These are phyloP conservation scores for Pichia sp. DNA, from an alignment of 1,139 yeast species.

Conservation along the genomic window DNA sequence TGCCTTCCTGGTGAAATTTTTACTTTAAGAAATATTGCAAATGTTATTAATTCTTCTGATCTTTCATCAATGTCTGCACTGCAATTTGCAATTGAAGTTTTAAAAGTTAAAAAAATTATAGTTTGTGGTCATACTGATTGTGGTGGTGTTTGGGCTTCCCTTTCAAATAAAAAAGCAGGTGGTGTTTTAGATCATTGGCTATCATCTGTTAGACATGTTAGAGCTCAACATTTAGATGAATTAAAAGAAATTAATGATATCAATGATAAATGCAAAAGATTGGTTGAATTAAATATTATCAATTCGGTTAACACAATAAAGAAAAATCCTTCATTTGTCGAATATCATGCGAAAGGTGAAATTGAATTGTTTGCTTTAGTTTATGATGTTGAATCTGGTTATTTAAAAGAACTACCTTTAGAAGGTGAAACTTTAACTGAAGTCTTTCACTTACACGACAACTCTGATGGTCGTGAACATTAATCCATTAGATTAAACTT, in stretches of 20 bases:
- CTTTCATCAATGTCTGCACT: conserved; percentile 74
- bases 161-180: conserved; percentile 62
- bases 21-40: conserved; percentile 91
- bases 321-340: conserved; percentile 69
- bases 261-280: conserved; percentile 52
- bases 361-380: conserved; percentile 84
- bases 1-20: conserved; percentile 89
- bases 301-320: conserved; percentile 51
- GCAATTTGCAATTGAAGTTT: conserved; percentile 84
- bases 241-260: conserved; percentile 47
- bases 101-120: conserved; percentile 75
- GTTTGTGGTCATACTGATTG: conserved; percentile 98
- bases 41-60: conserved; percentile 68
- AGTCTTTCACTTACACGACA: conserved; percentile 6
- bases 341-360: conserved; percentile 65
- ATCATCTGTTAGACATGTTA: conserved; percentile 63
- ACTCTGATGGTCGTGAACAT: background rate
- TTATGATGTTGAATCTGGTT: conserved; percentile 80
- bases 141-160: conserved; percentile 90
- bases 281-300: conserved; percentile 76
- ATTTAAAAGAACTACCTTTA: conserved; percentile 47
- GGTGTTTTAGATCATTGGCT: conserved; percentile 79
- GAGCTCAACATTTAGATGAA: conserved; percentile 31
- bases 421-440: conserved; percentile 32
- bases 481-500: background rate